These are phyloP conservation scores for Boletus huronensis DNA, from an alignment of 768 basidiomycete species.

Conservation along the genomic window DNA sequence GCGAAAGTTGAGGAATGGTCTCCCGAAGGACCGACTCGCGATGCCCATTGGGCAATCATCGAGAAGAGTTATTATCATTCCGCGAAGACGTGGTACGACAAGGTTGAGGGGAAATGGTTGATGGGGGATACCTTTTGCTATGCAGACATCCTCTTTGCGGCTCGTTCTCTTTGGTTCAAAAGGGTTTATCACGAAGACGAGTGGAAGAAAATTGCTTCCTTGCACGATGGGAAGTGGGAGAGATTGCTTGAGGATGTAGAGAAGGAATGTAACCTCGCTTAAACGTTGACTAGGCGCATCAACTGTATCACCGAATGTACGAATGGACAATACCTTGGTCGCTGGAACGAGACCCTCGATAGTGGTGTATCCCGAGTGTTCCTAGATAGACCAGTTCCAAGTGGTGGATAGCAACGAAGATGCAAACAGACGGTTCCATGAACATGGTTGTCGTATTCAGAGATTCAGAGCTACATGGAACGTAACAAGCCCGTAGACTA, in stretches of 20 bases:
- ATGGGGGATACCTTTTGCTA: slow-evolving; percentile 31
- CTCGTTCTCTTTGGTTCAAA: slow-evolving; percentile 13
- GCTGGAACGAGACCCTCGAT: background rate
- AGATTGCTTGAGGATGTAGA: slow-evolving; percentile 23
- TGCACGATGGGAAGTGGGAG: slow-evolving; percentile 29
- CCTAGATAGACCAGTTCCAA: background rate
- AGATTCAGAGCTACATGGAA: background rate
- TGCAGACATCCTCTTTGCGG: slow-evolving; percentile 29
- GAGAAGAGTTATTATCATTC: slow-evolving; percentile 14
- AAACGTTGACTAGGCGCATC: background rate
- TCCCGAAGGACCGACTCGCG: slow-evolving; percentile 33
- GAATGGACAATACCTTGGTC: background rate
- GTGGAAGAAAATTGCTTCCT: slow-evolving; percentile 23
- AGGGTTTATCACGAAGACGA: slow-evolving; percentile 22
- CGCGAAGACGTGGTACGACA: slow-evolving; percentile 21
- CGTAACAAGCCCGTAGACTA: background rate
- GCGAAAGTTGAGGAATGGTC: slow-evolving; percentile 38
- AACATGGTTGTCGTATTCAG: background rate
- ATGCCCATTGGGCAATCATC: slow-evolving; percentile 24
- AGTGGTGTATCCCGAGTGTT: background rate
- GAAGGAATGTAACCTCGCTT: slow-evolving; percentile 23
- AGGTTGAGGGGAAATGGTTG: slow-evolving; percentile 26
- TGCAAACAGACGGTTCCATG: background rate
- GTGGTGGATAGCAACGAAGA: background rate
- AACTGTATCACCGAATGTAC: background rate